Percentiles rank a stretch among this genome's conserved stretches.
These are phyloP conservation scores for Adansonia gregorii DNA, from an alignment of 441 rosid genomes.

Conservation along the genomic window DNA sequence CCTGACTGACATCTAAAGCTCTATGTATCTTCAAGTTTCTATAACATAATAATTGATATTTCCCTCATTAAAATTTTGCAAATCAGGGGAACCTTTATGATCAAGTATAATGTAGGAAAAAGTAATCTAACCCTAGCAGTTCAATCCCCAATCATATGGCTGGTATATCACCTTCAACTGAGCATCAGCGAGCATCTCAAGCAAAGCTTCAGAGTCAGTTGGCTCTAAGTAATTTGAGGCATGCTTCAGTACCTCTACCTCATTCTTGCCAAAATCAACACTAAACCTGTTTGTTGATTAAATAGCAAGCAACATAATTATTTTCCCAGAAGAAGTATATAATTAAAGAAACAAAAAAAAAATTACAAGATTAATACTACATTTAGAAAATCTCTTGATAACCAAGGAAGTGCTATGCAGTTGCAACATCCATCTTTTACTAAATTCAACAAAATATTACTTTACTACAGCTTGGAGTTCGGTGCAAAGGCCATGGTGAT, in stretches of 20 bases:
- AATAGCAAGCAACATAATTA: not conserved
- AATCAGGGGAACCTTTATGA: slow-evolving; percentile 28
- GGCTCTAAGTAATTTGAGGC: slow-evolving; percentile 73
- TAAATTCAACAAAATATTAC: not conserved
- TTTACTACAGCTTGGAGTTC: not conserved
- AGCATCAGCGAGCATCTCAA: slow-evolving; percentile 59
- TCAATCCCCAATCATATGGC: slow-evolving; percentile 73
- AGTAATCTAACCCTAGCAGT: slow-evolving; percentile 44
- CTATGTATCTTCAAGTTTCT: slow-evolving; percentile 19
- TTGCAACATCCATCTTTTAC: slow-evolving; percentile 2
- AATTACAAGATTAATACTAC: not conserved
- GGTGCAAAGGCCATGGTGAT: not conserved
- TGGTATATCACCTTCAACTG: slow-evolving; percentile 75
- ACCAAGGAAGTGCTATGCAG: not conserved
- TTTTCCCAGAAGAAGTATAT: not conserved
- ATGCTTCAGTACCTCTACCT: slow-evolving; percentile 72
- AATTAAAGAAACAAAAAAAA: not conserved
- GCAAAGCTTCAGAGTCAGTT: slow-evolving; percentile 53
- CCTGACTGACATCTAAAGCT: slow-evolving; percentile 20
- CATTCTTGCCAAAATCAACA: slow-evolving; percentile 71
- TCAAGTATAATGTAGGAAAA: slow-evolving; percentile 24
- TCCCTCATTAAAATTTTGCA: slow-evolving; percentile 24
- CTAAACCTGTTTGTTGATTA: slow-evolving; percentile 52
- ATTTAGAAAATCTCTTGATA: not conserved
- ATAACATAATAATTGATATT: slow-evolving; percentile 12